These are phyloP conservation scores for Phascolomyces articulosus DNA, from an alignment of 371 early-diverging fungal species.

Conservation along the genomic window DNA sequence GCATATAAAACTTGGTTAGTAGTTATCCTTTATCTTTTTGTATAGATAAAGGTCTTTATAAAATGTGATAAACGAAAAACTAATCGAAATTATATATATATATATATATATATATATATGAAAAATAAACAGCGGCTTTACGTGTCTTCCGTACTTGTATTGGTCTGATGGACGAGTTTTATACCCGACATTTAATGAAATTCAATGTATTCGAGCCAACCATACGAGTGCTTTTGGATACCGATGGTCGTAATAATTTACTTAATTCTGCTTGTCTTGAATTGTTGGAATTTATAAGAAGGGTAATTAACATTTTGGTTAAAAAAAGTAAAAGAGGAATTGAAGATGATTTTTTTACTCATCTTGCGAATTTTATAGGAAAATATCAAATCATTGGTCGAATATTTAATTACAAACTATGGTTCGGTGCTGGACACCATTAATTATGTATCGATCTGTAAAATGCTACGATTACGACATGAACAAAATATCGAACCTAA, in stretches of 20 bases:
- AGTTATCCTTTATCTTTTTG: no score
- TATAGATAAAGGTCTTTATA: no score
- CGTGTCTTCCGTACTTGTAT: conserved; percentile 79
- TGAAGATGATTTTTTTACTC: conserved; percentile 17
- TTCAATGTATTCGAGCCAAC: conserved; percentile 71
- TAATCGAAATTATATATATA: no score
- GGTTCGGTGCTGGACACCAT: conserved; percentile 63
- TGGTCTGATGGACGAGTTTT: conserved; percentile 78
- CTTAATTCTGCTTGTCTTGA: conserved; percentile 89
- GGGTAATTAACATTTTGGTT: no score
- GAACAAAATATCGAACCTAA: conserved; percentile 51
- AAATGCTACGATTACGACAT: conserved; percentile 55
- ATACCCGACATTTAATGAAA: conserved; percentile 68
- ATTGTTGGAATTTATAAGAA: conserved; percentile 79
- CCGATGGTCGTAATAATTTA: conserved; percentile 75
- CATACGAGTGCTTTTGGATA: conserved; percentile 64
- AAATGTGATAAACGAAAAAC: no score
- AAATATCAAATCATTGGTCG: conserved; percentile 69
- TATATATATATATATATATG: no score
- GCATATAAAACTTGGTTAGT: conserved; percentile 73
- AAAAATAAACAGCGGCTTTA: conserved; percentile 67
- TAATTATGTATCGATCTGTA: conserved; percentile 64
- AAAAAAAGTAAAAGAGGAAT: no score
- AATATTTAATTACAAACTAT: conserved; percentile 72
- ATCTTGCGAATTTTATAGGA: no score